These are phyloP conservation scores for Phytopythium cucurbitacearum DNA, from an alignment of 352 stramenopile genomes.

Conservation along the genomic window DNA sequence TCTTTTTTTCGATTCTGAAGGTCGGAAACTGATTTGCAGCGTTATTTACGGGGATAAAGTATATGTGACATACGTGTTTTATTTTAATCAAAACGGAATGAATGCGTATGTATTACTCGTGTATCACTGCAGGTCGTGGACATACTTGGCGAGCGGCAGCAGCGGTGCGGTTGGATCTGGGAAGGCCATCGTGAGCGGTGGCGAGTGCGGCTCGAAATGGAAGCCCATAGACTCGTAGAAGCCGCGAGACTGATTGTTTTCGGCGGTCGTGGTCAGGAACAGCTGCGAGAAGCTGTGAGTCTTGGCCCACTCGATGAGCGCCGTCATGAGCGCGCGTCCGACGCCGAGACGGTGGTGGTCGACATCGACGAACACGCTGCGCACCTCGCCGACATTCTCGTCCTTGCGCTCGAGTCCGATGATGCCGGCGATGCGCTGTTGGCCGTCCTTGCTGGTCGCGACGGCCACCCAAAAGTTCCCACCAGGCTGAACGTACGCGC, in stretches of 20 bases:
- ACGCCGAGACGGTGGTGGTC: constrained; percentile 17
- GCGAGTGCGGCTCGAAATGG: constrained; percentile 5
- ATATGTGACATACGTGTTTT: too few relatives aligned
- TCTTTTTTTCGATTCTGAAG: too few relatives aligned
- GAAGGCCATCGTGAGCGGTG: constrained; percentile 8
- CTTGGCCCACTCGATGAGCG: constrained; percentile 12
- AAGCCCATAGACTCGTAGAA: constrained; percentile 24
- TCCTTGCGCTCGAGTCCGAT: constrained; percentile 13
- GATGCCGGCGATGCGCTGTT: constrained; percentile 16
- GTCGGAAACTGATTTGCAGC: too few relatives aligned
- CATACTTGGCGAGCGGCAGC: constrained; percentile 14
- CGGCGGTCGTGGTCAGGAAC: constrained; percentile 17
- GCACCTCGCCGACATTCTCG: constrained; percentile 12
- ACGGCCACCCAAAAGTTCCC: constrained; percentile 25
- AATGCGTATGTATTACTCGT: too few relatives aligned
- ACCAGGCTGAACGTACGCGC: constrained; percentile 17
- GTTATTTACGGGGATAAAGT: too few relatives aligned
- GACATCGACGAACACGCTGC: constrained; percentile 20
- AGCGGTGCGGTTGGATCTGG: constrained; percentile 4
- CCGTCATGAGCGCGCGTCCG: constrained; percentile 14
- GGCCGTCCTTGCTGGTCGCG: neutral
- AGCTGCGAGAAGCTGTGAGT: constrained; percentile 10
- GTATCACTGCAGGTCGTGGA: constrained; percentile 13
- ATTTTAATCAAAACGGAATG: too few relatives aligned
- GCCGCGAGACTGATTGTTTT: constrained; percentile 4